Percentiles rank a stretch among this genome's conserved stretches.
phyloP scores from a whole-genome alignment of 345 rosid species.

The Tarenaya hassleriana region DNA sequence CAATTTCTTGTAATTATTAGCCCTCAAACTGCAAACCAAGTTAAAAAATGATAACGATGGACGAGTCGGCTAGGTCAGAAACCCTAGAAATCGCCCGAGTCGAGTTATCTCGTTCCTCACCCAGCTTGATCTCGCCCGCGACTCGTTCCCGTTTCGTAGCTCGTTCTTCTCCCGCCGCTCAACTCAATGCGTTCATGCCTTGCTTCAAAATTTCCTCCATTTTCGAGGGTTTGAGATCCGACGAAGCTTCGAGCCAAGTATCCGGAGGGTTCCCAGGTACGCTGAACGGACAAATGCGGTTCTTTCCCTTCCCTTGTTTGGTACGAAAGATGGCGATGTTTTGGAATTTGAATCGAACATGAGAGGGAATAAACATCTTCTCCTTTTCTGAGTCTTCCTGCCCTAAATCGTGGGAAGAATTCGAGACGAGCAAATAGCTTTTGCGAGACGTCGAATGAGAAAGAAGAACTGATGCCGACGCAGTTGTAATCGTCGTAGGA shows the following conservation, averaged over 20 bases:
- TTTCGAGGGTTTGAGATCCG: conserved; percentile 2
- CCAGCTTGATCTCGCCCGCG: conserved; percentile 32
- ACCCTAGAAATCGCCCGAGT: conserved; percentile 37
- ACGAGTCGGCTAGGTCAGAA: conserved; percentile 32
- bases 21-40: conserved; percentile 15
- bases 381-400: conserved; percentile 14
- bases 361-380: not conserved
- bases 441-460: too few species aligned
- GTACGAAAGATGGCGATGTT: not conserved
- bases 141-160: conserved; percentile 32
- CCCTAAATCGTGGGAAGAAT: not conserved
- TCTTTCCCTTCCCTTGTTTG: conserved; percentile 12
- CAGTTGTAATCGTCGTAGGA: too few species aligned
- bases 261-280: conserved; percentile 16
- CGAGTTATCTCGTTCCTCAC: conserved; percentile 26
- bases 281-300: conserved; percentile 12
- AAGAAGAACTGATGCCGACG: too few species aligned
- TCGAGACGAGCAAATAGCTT: too few species aligned
- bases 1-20: conserved; percentile 1
- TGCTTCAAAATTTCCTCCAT: conserved; percentile 8
- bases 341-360: conserved; percentile 1
- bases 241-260: not conserved
- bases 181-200: conserved; percentile 2
- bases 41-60: not conserved
- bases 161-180: not conserved